Percentiles rank a stretch among this genome's conserved stretches.
phyloP scores from a whole-genome alignment of 208 protist species.

The Herpetomonas samuelpessoai region DNA sequence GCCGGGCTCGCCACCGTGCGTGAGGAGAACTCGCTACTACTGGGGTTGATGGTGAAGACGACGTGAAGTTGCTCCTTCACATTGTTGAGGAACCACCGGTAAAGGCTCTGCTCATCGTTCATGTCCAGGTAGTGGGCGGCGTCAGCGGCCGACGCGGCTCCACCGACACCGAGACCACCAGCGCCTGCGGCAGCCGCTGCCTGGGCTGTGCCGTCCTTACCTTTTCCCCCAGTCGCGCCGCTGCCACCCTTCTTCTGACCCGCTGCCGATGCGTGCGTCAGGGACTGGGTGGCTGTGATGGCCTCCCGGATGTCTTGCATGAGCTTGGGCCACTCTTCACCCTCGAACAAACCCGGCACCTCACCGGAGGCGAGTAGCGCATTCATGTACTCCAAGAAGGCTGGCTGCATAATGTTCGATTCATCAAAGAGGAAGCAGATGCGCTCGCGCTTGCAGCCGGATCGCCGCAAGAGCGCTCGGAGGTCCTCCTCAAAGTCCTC shows the following conservation, averaged over 20 bases:
- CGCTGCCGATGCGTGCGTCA: conserved; percentile 5
- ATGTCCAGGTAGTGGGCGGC: conserved; percentile 63
- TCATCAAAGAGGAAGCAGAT: conserved; percentile 99
- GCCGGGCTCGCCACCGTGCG: conserved; percentile 97
- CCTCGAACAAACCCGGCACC: conserved; percentile 99
- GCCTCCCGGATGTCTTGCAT: conserved; percentile 88
- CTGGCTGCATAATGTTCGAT: conserved; percentile 97
- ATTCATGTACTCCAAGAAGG: conserved; percentile 99
- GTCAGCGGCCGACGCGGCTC: background rate
- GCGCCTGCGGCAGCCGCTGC: background rate
- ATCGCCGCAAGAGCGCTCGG: conserved; percentile 92
- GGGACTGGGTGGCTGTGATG: conserved; percentile 24
- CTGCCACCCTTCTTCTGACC: background rate
- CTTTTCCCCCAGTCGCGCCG: conserved; percentile 3
- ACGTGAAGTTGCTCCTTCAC: conserved; percentile 98
- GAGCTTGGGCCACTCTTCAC: conserved; percentile 95
- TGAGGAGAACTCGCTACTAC: conserved; percentile 93
- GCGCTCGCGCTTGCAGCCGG: conserved; percentile 96
- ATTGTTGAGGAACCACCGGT: conserved; percentile 95
- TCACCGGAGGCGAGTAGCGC: conserved; percentile 98
- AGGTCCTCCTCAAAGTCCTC: conserved; percentile 99
- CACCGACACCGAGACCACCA: background rate
- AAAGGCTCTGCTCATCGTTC: conserved; percentile 93
- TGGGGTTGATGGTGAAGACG: conserved; percentile 99
- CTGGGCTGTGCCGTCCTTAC: conserved; percentile 4